Evolutionary conservation across 2,329 filamentous ascomycete species (phyloP).

Genomic region (Chaetomium sp.): DNA sequence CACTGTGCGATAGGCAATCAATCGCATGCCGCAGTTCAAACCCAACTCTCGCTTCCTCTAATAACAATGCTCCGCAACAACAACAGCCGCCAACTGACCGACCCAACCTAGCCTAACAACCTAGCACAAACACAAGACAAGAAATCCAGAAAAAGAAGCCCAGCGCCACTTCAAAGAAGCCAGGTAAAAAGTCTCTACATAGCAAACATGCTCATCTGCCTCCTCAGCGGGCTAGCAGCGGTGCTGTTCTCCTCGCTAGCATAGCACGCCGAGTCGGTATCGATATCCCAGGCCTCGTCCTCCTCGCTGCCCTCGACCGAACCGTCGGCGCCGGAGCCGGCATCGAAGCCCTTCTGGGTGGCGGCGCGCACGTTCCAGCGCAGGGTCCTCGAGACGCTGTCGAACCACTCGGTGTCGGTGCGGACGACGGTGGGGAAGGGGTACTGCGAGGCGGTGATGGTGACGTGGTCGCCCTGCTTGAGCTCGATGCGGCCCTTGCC

Average conservation of each 20-base stretch:
- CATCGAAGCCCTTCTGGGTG: slow-evolving; percentile 85
- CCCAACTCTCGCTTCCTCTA: background rate
- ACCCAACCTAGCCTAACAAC: no score
- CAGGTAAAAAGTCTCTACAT: slow-evolving; percentile 7
- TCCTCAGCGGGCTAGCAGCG: slow-evolving; percentile 66
- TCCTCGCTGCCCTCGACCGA: slow-evolving; percentile 50
- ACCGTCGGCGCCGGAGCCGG: slow-evolving; percentile 40
- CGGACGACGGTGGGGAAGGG: slow-evolving; percentile 96
- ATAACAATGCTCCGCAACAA: background rate
- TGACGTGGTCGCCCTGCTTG: slow-evolving; percentile 90
- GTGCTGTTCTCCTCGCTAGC: slow-evolving; percentile 73
- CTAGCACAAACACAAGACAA: no score
- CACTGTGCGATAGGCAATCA: background rate
- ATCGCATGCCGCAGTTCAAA: background rate
- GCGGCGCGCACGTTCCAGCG: slow-evolving; percentile 95
- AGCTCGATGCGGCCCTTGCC: slow-evolving; percentile 95
- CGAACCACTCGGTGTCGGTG: slow-evolving; percentile 91
- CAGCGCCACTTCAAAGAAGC: background rate
- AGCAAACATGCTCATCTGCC: slow-evolving; percentile 73
- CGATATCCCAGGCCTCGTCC: slow-evolving; percentile 82
- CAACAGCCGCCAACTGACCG: background rate
- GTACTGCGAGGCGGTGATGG: slow-evolving; percentile 92
- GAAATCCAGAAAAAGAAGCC: background rate
- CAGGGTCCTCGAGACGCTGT: slow-evolving; percentile 87
- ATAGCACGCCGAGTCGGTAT: slow-evolving; percentile 76